These are phyloP conservation scores for Ceratocystis destructans DNA, from an alignment of 2,329 filamentous ascomycete species.

Conservation along the genomic window DNA sequence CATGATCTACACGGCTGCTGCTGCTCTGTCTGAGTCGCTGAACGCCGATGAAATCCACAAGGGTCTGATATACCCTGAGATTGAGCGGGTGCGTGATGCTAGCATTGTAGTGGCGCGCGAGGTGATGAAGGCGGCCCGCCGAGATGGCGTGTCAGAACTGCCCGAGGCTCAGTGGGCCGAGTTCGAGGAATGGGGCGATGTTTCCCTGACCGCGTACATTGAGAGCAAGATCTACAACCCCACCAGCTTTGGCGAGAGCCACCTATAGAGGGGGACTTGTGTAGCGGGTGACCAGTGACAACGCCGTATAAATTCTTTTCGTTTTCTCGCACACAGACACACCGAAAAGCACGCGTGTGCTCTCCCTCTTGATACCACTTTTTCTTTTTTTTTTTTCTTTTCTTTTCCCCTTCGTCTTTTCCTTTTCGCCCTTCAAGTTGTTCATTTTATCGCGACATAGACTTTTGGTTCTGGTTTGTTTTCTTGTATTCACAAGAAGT, in stretches of 20 bases:
- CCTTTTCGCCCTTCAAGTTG: not conserved
- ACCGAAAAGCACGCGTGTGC: not conserved
- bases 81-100: conserved; percentile 83
- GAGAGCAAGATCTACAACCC: conserved; percentile 49
- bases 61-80: conserved; percentile 79
- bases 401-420: not conserved
- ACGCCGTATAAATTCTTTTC: not conserved
- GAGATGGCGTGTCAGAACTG: conserved; percentile 60
- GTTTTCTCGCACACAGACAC: not conserved
- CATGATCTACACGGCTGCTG: conserved; percentile 94
- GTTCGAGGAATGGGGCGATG: conserved; percentile 59
- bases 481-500: conserved; percentile 3
- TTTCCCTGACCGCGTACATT: conserved; percentile 46
- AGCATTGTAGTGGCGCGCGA: conserved; percentile 74
- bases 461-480: conserved; percentile 8
- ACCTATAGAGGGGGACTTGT: conserved; percentile 26
- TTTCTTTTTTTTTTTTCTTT: conserved; percentile 8
- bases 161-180: conserved; percentile 56
- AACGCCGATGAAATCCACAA: conserved; percentile 67
- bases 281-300: conserved; percentile 9
- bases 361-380: conserved; percentile 10
- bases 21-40: conserved; percentile 63
- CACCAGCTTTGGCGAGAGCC: conserved; percentile 29
- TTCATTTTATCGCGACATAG: conserved; percentile 3
- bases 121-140: conserved; percentile 83